Evolutionary conservation across 2,329 filamentous ascomycete genomes (phyloP), one percentile per base, ranked within the genome.

Genomic region (Metarhizium robertsii): DNA sequence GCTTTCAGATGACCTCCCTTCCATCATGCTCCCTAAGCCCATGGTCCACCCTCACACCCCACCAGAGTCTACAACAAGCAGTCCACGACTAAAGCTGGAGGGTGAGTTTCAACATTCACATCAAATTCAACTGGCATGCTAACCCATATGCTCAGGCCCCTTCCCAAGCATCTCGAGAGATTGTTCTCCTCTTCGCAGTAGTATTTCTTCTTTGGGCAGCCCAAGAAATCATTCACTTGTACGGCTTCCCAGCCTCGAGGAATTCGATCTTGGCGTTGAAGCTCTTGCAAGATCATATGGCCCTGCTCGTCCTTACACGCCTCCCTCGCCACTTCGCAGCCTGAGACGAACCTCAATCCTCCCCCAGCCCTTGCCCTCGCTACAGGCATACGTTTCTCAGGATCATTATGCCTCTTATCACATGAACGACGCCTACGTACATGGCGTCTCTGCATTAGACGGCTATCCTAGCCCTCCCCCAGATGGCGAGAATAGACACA

Each of bases 181-280:
- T 40, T 61, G 60, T 50, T 64, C 62, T 20, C 63, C 62, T 30
- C 59, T 69, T 25, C 65, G 65, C 8, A 60, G 25, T 56, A 60
- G 25, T 56, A 61, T 61, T 52, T 51, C 55, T 53, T 56, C 56
- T 30, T 56, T 63, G 18, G 52, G 56, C 40, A 53, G 55, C 8
- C 51, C 56, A 36, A 52, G 54, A 36, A 53, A 54, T 50, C 60
- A 50, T 36, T 54, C 61, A 6, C 56, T 57, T 6, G 54, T 68
- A 43, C 65, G 61, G 48, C 67, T 73, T 36, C 70, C 70, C 5
- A 72, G 69, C 53, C 59, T 72, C 25, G 64, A 66, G 42, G 69
- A 72, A 55, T 73, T 73, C 50, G 70, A 71, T 47, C 66, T 67
- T 56, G 70, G 69, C 14, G 70, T 72, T n/a, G 66, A 72, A 52